Base-by-base conservation (phyloP, 768 basidiomycete species). In the Mycena amicta region DNA sequence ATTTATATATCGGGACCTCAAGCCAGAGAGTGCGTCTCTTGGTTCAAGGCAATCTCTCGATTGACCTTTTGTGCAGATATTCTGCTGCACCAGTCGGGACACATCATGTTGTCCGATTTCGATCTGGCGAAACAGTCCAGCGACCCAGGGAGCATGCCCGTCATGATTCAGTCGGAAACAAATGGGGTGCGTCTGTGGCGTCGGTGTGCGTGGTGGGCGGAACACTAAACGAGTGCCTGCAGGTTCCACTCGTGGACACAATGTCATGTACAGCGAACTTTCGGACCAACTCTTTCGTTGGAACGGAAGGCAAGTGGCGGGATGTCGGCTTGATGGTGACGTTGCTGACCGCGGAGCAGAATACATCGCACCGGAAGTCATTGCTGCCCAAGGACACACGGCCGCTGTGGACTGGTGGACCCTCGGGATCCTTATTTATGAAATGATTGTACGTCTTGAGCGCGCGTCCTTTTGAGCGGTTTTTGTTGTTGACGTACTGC, bases 341-440 rank as follows among this genome's bases (percentile, higher is more conserved):
- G 63, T 63, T 66, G 55, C 62, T 60, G 66, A 67, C 71, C 55
- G 49, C 63, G 57, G 68, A 67, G 67, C 73, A 97, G 96, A 98
- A 77, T 99, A 99, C 81, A 98, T 99, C 71, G 95, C 96, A 40
- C 96, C 96, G 61, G 97, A 99, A 79, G 97, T 99, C 58, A 97
- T 99, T 71, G 91, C 92, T 66, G 93, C 93, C 47, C 85, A 91
- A 71, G 96, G 97, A 18, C 97, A 99, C 74, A 97, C 95, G 33
- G 94, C 94, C 61, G 95, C 96, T 15, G 97, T 99, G 52, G 97
- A 99, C 76, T 99, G 96, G 96, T 95, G 93, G 97, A 98, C 97
- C 29, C 79, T 98, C 50, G 97, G 97, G 37, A 98, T 98, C 68
- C 85, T 99, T 68, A 93, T 98, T 68, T 97, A 95, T 79, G 97